Percentiles rank a stretch among this genome's conserved stretches.
phyloP scores from a whole-genome alignment of 2,329 filamentous ascomycete species.

The Cercospora sp. region DNA sequence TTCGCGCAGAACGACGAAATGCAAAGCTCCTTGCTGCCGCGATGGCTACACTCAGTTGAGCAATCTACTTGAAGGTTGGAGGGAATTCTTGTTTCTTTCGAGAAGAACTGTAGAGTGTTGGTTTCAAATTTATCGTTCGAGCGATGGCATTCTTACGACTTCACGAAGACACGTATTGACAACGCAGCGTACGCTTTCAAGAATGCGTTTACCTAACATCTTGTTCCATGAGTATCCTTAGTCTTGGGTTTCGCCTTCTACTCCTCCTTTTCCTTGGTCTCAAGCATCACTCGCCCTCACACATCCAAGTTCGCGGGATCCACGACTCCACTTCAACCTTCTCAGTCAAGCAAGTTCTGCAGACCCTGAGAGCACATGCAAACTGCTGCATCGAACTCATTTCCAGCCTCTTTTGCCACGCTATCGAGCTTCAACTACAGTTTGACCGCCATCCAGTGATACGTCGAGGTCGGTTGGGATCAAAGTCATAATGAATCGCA shows the following conservation, averaged over 20 bases:
- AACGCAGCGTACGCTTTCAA: not conserved
- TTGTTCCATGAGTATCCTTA: not conserved
- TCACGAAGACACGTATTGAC: conserved; percentile 1
- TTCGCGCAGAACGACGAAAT: conserved; percentile 43
- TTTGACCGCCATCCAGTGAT: not conserved
- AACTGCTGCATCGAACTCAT: not conserved
- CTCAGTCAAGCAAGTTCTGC: not conserved
- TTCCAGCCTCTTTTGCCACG: not conserved
- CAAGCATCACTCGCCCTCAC: not conserved
- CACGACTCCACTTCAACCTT: not conserved
- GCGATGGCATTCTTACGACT: conserved; percentile 7
- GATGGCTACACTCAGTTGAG: conserved; percentile 45
- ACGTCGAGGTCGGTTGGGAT: not conserved
- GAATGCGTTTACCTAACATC: not conserved
- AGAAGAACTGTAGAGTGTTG: not conserved
- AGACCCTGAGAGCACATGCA: not conserved
- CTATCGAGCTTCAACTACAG: not conserved
- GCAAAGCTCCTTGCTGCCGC: conserved; percentile 48
- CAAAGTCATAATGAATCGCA: not conserved
- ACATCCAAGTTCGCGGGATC: not conserved
- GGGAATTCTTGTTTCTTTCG: not conserved
- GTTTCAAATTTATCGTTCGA: not conserved
- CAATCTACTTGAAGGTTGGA: not conserved
- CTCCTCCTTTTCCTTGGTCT: not conserved
- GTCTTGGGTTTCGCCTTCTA: not conserved